Base-by-base conservation (phyloP, 73 alveolate genomes). In the Breviolum minutum region DNA sequence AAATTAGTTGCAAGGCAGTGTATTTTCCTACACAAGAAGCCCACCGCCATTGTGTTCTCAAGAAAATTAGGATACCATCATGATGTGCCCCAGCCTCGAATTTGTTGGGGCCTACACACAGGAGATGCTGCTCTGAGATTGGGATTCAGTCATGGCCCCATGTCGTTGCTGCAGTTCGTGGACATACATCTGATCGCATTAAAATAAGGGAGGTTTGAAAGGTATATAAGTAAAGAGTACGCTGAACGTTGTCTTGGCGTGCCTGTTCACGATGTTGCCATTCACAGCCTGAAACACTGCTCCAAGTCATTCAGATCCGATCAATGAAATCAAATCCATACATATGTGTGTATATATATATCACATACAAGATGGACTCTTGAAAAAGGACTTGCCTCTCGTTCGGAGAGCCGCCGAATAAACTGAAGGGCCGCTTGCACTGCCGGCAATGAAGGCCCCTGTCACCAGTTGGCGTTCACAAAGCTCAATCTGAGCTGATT, bases 381-480 rank as follows among this genome's bases (percentile, higher is more conserved):
- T 4, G 60, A 30, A 73, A 24, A 26, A 3, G 54, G 12, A 73
- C 88, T 27, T 24, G 83, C 99, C 94, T 94, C 99, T 62, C 99
- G 99, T 94, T 79, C 91, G 62, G 85, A 62, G 17, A 94, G 68
- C 84, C 94, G 76, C 73, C 99, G 82, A 54, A 94, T 20, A 61
- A 94, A 79, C 62, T 77, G 99, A n/a, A 94, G 85, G 6, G 99
- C 99, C 12, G 90, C 99, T 48, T 94, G 99, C 85, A 94, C 94
- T 30, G 99, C 99, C 29, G 99, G 99, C 69, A 94, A 73, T 17
- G 99, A 77, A 7, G 99, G 99, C 76, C 99, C 99, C 98, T 92
- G 98, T 40, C 54, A 40, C 54, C 3, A 7, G 17, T 22, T 17
- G 1, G 77, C 77, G 2, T 22, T 17, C 54, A 40, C 54, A 40